Evolutionary conservation across 345 rosid genomes (phyloP).

Genomic region (Melaleuca alternifolia): DNA sequence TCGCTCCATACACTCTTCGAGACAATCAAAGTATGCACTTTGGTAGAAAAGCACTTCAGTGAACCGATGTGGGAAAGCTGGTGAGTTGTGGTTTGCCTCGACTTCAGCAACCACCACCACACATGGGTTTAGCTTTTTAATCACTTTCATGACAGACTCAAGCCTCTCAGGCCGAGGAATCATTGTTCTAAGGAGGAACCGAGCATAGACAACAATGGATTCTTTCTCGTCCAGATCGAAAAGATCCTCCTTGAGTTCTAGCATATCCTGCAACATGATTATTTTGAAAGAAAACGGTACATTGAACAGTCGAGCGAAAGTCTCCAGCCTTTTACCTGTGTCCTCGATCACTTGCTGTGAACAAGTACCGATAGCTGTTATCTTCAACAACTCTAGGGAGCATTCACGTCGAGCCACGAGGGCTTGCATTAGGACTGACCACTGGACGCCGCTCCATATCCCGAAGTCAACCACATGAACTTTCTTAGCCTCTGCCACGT

Average conservation of each 20-base stretch:
- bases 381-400: constrained; percentile 17
- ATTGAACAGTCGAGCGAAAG: constrained; percentile 3
- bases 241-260: constrained; percentile 9
- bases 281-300: constrained; percentile 6
- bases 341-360: neutral
- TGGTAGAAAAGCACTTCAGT: constrained; percentile 5
- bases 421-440: constrained; percentile 23
- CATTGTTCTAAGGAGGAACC: neutral
- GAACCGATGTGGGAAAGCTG: constrained; percentile 11
- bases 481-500: constrained; percentile 6
- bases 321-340: constrained; percentile 8
- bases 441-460: constrained; percentile 10
- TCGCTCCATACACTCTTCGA: constrained; percentile 9
- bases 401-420: neutral
- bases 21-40: constrained; percentile 19
- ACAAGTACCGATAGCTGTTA: constrained; percentile 7
- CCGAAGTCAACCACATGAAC: constrained; percentile 25
- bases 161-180: constrained; percentile 2
- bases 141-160: constrained; percentile 7
- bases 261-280: neutral
- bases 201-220: constrained; percentile 6
- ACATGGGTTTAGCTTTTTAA: constrained; percentile 12
- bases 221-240: constrained; percentile 4
- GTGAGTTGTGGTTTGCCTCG: constrained; percentile 13
- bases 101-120: constrained; percentile 10